Conservation (phyloP, 2,329 filamentous ascomycete genomes). For the Lasiodiplodia citricola region DNA sequence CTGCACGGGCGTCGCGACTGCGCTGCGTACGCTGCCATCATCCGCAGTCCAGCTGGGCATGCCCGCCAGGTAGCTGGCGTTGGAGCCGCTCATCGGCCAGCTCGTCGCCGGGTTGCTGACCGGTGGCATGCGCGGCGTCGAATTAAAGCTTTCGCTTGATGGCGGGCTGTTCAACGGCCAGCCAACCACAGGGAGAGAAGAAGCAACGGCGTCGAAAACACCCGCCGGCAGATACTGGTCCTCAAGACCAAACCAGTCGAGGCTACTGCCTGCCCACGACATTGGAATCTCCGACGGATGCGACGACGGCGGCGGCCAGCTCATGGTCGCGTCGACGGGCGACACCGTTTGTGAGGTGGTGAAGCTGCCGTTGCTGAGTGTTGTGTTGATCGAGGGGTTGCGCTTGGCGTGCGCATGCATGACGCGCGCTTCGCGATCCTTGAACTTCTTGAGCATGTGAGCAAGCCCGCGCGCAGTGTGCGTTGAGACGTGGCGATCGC, state of each 20-base stretch:
- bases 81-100: slow-evolving; percentile 24
- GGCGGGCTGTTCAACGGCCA: slow-evolving; percentile 26
- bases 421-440: slow-evolving; percentile 25
- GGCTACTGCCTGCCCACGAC: slow-evolving; percentile 24
- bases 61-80: slow-evolving; percentile 20
- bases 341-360: slow-evolving; percentile 3
- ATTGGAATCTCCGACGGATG: slow-evolving; percentile 16
- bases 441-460: slow-evolving; percentile 40
- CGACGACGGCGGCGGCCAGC: slow-evolving; percentile 18
- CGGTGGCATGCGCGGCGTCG: slow-evolving; percentile 24
- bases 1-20: slow-evolving; percentile 19
- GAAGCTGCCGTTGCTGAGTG: slow-evolving; percentile 19
- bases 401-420: slow-evolving; percentile 22
- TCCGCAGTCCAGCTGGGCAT: slow-evolving; percentile 24
- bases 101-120: slow-evolving; percentile 17
- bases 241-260: slow-evolving; percentile 26
- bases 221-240: slow-evolving; percentile 26
- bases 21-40: slow-evolving; percentile 13
- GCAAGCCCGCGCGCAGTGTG: slow-evolving; percentile 46
- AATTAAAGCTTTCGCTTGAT: slow-evolving; percentile 26
- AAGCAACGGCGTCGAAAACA: slow-evolving; percentile 24
- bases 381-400: slow-evolving; percentile 24
- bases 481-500: slow-evolving; percentile 44
- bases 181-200: slow-evolving; percentile 23
- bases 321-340: slow-evolving; percentile 11